phyloP scores from a whole-genome alignment of 2,329 filamentous ascomycete species.

The Cordyceps farinosa region DNA sequence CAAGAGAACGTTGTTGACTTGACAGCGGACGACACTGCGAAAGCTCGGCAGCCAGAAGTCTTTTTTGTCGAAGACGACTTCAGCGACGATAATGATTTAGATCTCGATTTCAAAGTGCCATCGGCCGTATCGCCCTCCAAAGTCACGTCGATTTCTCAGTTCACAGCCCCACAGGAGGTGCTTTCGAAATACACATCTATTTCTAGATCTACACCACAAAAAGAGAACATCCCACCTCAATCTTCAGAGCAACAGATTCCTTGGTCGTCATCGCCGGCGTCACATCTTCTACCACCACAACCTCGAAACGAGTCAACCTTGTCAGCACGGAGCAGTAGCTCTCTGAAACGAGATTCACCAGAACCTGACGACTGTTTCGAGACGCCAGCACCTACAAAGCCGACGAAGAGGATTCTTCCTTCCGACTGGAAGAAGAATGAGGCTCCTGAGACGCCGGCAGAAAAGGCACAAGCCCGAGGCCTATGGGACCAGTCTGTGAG shows the following conservation, averaged over 20 bases:
- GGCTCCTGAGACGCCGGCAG: slow-evolving; percentile 19
- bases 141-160: slow-evolving; percentile 22
- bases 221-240: slow-evolving; percentile 28
- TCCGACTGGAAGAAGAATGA: slow-evolving; percentile 35
- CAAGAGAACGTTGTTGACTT: slow-evolving; percentile 34
- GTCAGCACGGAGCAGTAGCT: slow-evolving; percentile 24
- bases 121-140: slow-evolving; percentile 39
- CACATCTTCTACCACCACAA: slow-evolving; percentile 42
- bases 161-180: slow-evolving; percentile 5
- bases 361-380: slow-evolving; percentile 27
- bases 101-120: slow-evolving; percentile 63
- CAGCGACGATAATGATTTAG: slow-evolving; percentile 76
- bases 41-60: slow-evolving; percentile 36
- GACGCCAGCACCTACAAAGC: slow-evolving; percentile 29
- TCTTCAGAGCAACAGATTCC: slow-evolving; percentile 44
- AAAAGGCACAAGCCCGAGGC: slow-evolving; percentile 27
- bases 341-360: slow-evolving; percentile 43
- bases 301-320: slow-evolving; percentile 19
- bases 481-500: slow-evolving; percentile 74
- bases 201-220: slow-evolving; percentile 22
- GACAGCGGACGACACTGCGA: slow-evolving; percentile 27
- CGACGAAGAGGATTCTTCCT: slow-evolving; percentile 65
- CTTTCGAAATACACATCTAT: slow-evolving; percentile 23
- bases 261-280: slow-evolving; percentile 68
- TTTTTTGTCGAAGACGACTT: slow-evolving; percentile 80